Evolutionary conservation across 2,329 filamentous ascomycete species (phyloP), one percentile per base, ranked within the genome.

Genomic region (Akanthomyces uredinophilus): DNA sequence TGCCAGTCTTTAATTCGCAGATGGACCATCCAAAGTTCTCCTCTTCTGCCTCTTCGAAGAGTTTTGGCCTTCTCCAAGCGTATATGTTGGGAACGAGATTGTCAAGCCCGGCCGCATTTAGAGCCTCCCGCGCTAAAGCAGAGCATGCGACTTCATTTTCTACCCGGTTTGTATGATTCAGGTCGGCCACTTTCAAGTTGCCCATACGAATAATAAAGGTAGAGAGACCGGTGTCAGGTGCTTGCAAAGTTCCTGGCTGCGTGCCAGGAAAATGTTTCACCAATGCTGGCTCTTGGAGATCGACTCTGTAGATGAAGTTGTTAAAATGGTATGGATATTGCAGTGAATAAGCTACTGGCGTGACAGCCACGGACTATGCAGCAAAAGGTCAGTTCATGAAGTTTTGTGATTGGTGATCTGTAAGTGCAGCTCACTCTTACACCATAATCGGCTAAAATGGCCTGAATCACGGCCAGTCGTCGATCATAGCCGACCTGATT

Each of bases 61-160:
- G 43, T 6, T 7, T 53, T 13, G 59, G 20, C 24, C 52, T 50
- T 7, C 18, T 39, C 69, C 69, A 67, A 11, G 67, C 68, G 22
- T 67, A 71, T 3, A 71, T 47, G 8, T 61, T 63, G 0, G 70
- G 70, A 0, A 71, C 43, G 13, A 69, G 32, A 3, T 11, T 11
- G 0, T 44, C 62, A 0, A 65, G 46, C 0, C 60, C 56, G 0
- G 63, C 58, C 6, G 43, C n/a, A 13, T 27, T 20, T 0, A 70
- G 32, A 2, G 61, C 54, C 41, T 68, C 24, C 1, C 69, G 69
- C 8, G 64, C 66, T n/a, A 72, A 60, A 1, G 58, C 46, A n/a
- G 65, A 63, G 8, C 68, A 65, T 1, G 68, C 68, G 2, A 72
- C 69, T 18, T 72, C 69, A 51, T 73, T 71, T 63, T 71, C 64